phyloP scores from a whole-genome alignment of 192 early-diverging fungal species.

The Umbelopsis sp. region DNA sequence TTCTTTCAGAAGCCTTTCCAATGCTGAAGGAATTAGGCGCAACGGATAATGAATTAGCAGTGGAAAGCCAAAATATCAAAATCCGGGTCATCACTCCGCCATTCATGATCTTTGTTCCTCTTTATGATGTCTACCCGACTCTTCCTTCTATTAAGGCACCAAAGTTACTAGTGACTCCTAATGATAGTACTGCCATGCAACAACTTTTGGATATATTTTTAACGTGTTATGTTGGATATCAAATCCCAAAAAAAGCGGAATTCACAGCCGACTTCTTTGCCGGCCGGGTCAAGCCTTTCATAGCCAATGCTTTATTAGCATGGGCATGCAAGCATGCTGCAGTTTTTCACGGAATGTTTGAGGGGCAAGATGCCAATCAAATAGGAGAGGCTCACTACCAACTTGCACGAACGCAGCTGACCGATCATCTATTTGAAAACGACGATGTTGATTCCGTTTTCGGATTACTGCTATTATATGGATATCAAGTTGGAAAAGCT shows the following conservation, averaged over 20 bases:
- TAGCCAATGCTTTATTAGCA: conserved; percentile 12
- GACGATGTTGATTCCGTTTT: conserved; percentile 15
- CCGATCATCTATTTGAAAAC: conserved; percentile 4
- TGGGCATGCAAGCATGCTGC: conserved; percentile 25
- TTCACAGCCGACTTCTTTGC: background rate
- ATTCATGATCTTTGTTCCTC: background rate
- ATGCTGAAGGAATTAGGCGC: background rate
- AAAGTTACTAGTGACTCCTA: background rate
- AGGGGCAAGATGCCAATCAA: background rate
- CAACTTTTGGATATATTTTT: conserved; percentile 23
- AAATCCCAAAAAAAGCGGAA: background rate
- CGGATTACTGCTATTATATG: conserved; percentile 13
- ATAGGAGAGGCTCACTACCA: conserved; percentile 17
- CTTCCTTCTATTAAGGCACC: background rate
- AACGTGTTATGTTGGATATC: conserved; percentile 23
- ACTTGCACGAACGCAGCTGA: background rate
- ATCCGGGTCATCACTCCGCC: background rate
- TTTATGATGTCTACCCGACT: background rate
- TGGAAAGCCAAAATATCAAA: background rate
- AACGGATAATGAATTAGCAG: background rate
- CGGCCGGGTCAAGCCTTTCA: background rate
- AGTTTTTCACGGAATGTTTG: conserved; percentile 15
- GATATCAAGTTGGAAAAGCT: conserved; percentile 25
- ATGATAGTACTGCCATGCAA: background rate
- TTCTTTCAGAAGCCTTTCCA: too few species aligned